Evolutionary conservation across 805 yeast species (phyloP), one percentile per base, ranked within the genome.

Genomic region (Candida krabiensis): DNA sequence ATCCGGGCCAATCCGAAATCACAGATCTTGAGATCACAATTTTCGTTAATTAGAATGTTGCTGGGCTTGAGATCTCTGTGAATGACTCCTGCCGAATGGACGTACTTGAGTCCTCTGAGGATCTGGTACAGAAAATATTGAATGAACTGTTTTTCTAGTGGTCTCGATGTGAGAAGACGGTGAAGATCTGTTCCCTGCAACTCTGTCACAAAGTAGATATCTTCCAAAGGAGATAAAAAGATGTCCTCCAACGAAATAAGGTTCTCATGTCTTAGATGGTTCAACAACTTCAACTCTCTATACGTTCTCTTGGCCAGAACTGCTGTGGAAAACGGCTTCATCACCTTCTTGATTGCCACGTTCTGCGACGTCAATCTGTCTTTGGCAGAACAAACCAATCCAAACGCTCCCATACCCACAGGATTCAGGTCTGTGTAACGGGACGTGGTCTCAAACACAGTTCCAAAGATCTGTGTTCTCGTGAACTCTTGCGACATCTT

Each of bases 321-420:
- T 5, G 96, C 83, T 1, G 98, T 91, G 46, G 88, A 79, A 61
- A 93, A 93, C 0, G 99, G 99, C 61, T 89, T 91, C 96, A 91
- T 87, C 53, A 93, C 91, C 69, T 93, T 93, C 63, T 93, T 93
- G 44, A 93, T 93, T 33, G 99, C 99, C 25, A 93, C 99, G 50
- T 84, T 87, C 63, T 90, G 96, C 38, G 79, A 81, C 0, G 96
- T 89, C 44, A 90, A 75, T 51, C 83, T 86, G 64, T 93, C 99
- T 40, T 83, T 79, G 1, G 99, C 99, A 7, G 96, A 88, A 49
- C 99, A 93, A 27, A 93, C 99, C 14, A 93, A 74, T 4, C 99
- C 99, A 61, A 93, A 93, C 6, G 99, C 99, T 18, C 99, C 99
- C 99, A 93, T 93, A 0, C 99, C 99, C 35, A 93, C 96, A 2